Evolutionary conservation across 352 stramenopile species (phyloP).

Genomic region (Albugo candida): DNA sequence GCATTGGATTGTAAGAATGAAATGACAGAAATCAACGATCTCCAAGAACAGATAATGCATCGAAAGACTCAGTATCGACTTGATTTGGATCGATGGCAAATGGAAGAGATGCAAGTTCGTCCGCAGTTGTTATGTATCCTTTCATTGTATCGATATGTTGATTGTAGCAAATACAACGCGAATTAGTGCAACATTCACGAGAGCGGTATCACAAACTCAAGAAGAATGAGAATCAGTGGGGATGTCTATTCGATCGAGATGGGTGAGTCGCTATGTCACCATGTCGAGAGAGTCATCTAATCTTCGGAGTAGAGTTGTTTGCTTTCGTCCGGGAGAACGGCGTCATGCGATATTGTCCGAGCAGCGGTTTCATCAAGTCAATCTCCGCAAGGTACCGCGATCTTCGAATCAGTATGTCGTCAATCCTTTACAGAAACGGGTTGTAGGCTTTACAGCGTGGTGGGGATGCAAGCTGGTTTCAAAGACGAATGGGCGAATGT

Average conservation of each 20-base stretch:
- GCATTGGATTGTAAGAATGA: no score
- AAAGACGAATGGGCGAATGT: conserved; percentile 22
- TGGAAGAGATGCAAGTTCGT: no score
- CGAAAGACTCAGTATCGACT: no score
- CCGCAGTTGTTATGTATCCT: no score
- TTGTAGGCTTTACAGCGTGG: not conserved
- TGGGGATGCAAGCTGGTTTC: not conserved
- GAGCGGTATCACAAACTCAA: not conserved
- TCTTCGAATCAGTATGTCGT: not conserved
- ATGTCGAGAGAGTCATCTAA: not conserved
- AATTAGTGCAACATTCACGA: no score
- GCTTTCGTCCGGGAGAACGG: conserved; percentile 7
- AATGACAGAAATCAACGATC: no score
- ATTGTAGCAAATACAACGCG: no score
- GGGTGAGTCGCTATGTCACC: not conserved
- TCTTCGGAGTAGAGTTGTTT: not conserved
- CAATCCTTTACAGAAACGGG: conserved; percentile 12
- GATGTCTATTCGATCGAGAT: not conserved
- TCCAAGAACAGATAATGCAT: no score
- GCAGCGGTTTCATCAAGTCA: conserved; percentile 50
- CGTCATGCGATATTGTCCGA: conserved; percentile 41
- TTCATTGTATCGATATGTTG: no score
- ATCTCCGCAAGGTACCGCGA: conserved; percentile 19
- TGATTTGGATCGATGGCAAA: no score
- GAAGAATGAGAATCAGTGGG: not conserved